Evolutionary conservation across 192 early-diverging fungal species (phyloP).

Genomic region (Coemansia sp.): DNA sequence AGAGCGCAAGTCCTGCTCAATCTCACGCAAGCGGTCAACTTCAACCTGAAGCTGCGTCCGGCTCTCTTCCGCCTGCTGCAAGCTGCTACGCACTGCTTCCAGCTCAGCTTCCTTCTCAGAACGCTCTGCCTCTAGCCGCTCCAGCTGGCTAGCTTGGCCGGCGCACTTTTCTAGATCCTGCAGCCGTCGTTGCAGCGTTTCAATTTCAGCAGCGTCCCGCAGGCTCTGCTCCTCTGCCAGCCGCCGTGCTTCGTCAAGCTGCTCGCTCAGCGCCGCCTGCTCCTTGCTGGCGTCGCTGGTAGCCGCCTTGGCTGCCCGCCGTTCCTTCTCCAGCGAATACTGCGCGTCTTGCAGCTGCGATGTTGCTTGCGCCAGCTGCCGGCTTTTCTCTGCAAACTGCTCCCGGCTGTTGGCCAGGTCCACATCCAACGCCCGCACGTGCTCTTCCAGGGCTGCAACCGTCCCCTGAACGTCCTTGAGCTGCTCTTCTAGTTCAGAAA

Average conservation of each 20-base stretch:
- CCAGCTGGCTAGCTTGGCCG: conserved; percentile 20
- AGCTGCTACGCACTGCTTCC: conserved; percentile 38
- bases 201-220: conserved; percentile 12
- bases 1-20: conserved; percentile 26
- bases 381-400: conserved; percentile 52
- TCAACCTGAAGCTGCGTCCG: conserved; percentile 29
- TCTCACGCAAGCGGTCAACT: conserved; percentile 41
- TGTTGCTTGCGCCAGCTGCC: conserved; percentile 27
- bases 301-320: conserved; percentile 13
- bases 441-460: conserved; percentile 23
- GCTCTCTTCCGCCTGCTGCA: conserved; percentile 34
- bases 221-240: conserved; percentile 15
- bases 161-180: conserved; percentile 26
- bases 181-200: conserved; percentile 22
- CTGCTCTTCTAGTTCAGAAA: conserved; percentile 17
- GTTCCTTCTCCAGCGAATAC: conserved; percentile 43
- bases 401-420: conserved; percentile 50
- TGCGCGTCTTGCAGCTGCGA: conserved; percentile 46
- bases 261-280: conserved; percentile 15
- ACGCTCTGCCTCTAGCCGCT: conserved; percentile 34
- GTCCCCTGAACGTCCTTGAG: conserved; percentile 19
- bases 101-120: conserved; percentile 43
- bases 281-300: conserved; percentile 22
- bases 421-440: conserved; percentile 41
- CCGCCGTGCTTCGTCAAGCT: conserved; percentile 26